Percentiles rank a stretch among this genome's conserved stretches.
Conservation (phyloP, 257 asterid species). For the Datura wrightii region DNA sequence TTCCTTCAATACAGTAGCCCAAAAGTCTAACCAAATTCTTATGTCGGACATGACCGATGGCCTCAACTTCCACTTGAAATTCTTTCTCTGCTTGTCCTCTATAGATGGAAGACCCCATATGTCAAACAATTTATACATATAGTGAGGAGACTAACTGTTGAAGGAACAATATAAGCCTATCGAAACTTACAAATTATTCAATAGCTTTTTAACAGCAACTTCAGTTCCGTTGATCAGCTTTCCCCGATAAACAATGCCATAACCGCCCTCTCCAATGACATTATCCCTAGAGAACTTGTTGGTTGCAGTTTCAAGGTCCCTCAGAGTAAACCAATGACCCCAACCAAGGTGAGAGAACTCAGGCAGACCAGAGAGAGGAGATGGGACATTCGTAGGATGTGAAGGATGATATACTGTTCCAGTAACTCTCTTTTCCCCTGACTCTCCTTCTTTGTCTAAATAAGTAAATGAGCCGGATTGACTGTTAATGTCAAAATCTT, state of each 20-base stretch:
- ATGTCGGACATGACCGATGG: conserved; percentile 90
- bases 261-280: conserved; percentile 92
- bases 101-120: neutral
- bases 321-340: conserved; percentile 94
- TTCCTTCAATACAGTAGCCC: conserved; percentile 91
- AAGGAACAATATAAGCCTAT: neutral
- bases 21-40: conserved; percentile 83
- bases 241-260: conserved; percentile 82
- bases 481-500: conserved; percentile 39
- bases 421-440: conserved; percentile 45
- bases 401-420: conserved; percentile 35
- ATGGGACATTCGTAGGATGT: conserved; percentile 40
- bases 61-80: conserved; percentile 89
- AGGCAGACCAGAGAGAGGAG: conserved; percentile 73
- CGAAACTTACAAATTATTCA: conserved; percentile 77
- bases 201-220: conserved; percentile 83
- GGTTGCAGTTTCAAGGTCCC: conserved; percentile 78
- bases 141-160: neutral
- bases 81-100: conserved; percentile 97
- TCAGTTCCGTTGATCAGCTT: conserved; percentile 63
- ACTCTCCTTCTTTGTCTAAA: conserved; percentile 43
- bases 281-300: conserved; percentile 66
- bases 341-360: conserved; percentile 89
- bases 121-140: neutral
- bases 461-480: conserved; percentile 48